These are phyloP conservation scores for Monascus purpureus DNA, from an alignment of 495 filamentous ascomycete species.

Conservation along the genomic window DNA sequence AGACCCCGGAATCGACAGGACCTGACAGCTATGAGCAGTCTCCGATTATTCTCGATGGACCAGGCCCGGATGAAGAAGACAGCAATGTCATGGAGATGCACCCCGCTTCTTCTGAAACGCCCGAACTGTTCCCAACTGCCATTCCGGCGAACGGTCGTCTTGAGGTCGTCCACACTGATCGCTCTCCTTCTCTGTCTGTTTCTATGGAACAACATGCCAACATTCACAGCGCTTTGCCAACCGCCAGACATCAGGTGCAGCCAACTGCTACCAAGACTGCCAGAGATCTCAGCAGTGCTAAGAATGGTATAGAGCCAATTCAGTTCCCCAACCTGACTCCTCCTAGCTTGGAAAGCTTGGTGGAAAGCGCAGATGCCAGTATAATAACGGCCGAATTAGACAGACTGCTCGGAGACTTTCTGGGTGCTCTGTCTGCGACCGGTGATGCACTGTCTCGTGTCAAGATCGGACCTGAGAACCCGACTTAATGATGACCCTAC, in stretches of 20 bases:
- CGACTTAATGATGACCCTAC: neutral
- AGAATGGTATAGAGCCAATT: slow-evolving; percentile 7
- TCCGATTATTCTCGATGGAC: slow-evolving; percentile 21
- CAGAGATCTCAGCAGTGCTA: neutral
- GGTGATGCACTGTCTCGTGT: slow-evolving; percentile 18
- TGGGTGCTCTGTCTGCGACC: slow-evolving; percentile 22
- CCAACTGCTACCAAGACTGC: slow-evolving; percentile 6
- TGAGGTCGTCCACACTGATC: neutral
- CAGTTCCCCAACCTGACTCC: slow-evolving; percentile 21
- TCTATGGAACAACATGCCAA: neutral
- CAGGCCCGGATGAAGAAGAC: slow-evolving; percentile 27
- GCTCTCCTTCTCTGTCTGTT: neutral
- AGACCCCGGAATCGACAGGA: slow-evolving; percentile 8
- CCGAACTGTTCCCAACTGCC: slow-evolving; percentile 6
- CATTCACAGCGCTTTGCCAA: slow-evolving; percentile 4
- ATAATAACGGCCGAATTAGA: slow-evolving; percentile 23
- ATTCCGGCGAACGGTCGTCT: slow-evolving; percentile 4
- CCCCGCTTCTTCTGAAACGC: neutral
- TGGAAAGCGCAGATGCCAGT: slow-evolving; percentile 18
- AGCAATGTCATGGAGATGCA: slow-evolving; percentile 10
- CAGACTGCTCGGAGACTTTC: slow-evolving; percentile 23
- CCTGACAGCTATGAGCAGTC: slow-evolving; percentile 12
- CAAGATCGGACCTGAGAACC: slow-evolving; percentile 1
- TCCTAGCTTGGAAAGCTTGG: slow-evolving; percentile 20
- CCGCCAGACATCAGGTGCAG: slow-evolving; percentile 15